Evolutionary conservation across 495 filamentous ascomycete genomes (phyloP).

Genomic region (Letharia lupina): DNA sequence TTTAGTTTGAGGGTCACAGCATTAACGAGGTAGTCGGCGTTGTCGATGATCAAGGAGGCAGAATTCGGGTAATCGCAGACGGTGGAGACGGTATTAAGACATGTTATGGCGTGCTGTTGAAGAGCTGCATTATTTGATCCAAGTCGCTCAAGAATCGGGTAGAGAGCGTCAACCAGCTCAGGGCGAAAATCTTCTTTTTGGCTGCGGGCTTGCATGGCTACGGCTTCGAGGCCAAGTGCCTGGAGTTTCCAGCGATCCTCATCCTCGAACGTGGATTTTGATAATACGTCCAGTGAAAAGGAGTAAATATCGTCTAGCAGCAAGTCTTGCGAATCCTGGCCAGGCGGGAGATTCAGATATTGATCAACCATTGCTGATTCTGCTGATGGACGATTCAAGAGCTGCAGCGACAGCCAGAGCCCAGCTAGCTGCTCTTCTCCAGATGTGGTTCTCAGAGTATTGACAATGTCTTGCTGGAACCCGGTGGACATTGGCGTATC

Average conservation of each 20-base stretch:
- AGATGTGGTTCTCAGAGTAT: constrained; percentile 45
- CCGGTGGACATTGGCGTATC: constrained; percentile 14
- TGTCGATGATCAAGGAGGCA: constrained; percentile 75
- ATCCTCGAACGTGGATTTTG: constrained; percentile 39
- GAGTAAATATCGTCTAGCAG: constrained; percentile 75
- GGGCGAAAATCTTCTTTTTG: constrained; percentile 61
- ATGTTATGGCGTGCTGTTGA: constrained; percentile 73
- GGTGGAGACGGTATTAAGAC: constrained; percentile 67
- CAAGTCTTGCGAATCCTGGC: constrained; percentile 40
- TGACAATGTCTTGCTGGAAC: constrained; percentile 51
- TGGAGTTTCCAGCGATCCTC: constrained; percentile 58
- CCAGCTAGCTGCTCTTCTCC: constrained; percentile 54
- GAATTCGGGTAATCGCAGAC: constrained; percentile 69
- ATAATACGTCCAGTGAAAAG: constrained; percentile 58
- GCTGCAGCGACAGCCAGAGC: constrained; percentile 73
- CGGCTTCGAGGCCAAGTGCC: constrained; percentile 65
- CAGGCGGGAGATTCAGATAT: constrained; percentile 50
- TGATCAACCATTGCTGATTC: constrained; percentile 52
- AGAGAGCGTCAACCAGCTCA: constrained; percentile 86
- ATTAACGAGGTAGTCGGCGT: constrained; percentile 95
- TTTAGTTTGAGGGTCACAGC: constrained; percentile 83
- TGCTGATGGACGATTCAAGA: constrained; percentile 47
- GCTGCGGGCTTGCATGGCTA: constrained; percentile 62
- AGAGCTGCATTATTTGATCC: constrained; percentile 61
- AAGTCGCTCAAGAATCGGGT: constrained; percentile 79